These are phyloP conservation scores for Beverwykella pulmonaria DNA, from an alignment of 495 filamentous ascomycete genomes.

Conservation along the genomic window DNA sequence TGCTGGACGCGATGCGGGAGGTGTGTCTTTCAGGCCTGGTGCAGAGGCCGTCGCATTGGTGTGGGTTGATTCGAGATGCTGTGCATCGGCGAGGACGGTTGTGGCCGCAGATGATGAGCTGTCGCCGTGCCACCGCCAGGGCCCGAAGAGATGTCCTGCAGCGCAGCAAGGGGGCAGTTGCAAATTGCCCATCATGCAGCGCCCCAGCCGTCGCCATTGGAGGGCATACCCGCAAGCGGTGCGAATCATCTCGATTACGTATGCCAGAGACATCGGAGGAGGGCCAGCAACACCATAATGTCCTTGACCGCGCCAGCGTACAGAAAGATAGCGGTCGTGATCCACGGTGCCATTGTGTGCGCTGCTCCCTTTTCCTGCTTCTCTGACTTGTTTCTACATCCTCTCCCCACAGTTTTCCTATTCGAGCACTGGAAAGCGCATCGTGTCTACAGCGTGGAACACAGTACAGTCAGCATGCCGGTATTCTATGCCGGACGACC, in stretches of 20 bases:
- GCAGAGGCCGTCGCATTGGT: slow-evolving; percentile 16
- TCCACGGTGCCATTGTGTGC: slow-evolving; percentile 1
- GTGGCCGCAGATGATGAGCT: slow-evolving; percentile 32
- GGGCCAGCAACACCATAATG: slow-evolving; percentile 1
- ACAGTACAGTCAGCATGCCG: slow-evolving; percentile 7
- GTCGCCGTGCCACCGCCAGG: slow-evolving; percentile 31
- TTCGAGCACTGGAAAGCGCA: slow-evolving; percentile 10
- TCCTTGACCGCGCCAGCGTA: background rate
- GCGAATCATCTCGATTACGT: slow-evolving; percentile 35
- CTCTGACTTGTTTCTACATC: slow-evolving; percentile 7
- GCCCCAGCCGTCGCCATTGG: slow-evolving; percentile 23
- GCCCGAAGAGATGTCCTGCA: slow-evolving; percentile 32
- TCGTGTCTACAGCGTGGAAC: background rate
- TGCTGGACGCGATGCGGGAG: slow-evolving; percentile 12
- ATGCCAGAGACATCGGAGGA: background rate
- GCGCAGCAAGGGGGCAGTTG: slow-evolving; percentile 24
- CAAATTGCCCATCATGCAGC: slow-evolving; percentile 27
- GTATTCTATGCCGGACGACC: background rate
- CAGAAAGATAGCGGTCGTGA: background rate
- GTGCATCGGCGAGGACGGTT: slow-evolving; percentile 31
- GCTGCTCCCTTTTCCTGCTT: slow-evolving; percentile 2
- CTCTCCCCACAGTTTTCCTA: background rate
- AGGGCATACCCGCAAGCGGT: slow-evolving; percentile 24
- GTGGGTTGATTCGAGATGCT: slow-evolving; percentile 34
- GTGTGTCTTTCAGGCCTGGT: slow-evolving; percentile 25